Conservation (phyloP, 805 yeast genomes). For the Saccharomyces cerevisiae region DNA sequence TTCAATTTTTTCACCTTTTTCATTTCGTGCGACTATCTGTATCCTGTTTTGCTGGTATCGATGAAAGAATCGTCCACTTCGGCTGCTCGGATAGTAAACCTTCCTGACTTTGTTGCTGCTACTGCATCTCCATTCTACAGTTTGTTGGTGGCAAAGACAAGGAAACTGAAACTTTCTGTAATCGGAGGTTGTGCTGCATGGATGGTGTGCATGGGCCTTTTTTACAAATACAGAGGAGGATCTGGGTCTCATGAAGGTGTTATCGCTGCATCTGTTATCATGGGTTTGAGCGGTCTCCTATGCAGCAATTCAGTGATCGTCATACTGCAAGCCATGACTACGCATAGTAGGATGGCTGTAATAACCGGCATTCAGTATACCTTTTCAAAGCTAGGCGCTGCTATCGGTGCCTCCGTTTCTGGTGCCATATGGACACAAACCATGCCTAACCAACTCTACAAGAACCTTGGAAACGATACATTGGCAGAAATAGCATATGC, state of each 20-base stretch:
- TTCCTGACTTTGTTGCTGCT: conserved; percentile 53
- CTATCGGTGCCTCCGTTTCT: conserved; percentile 47
- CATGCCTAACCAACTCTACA: not conserved
- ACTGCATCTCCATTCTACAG: conserved; percentile 38
- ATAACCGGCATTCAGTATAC: conserved; percentile 15
- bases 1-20: conserved; percentile 47
- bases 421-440: not conserved
- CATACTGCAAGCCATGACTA: not conserved
- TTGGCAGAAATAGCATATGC: conserved; percentile 38
- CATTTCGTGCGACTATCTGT: conserved; percentile 53
- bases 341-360: not conserved
- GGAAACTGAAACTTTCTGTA: conserved; percentile 43
- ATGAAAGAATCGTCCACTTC: conserved; percentile 42
- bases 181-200: conserved; percentile 47
- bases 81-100: conserved; percentile 49
- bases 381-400: conserved; percentile 52
- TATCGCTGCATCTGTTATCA: conserved; percentile 25
- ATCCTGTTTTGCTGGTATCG: conserved; percentile 48
- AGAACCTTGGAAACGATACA: not conserved
- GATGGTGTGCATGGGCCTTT: conserved; percentile 47
- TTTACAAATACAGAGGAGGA: conserved; percentile 45
- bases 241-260: conserved; percentile 44
- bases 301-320: not conserved
- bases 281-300: not conserved
- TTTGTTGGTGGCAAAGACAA: conserved; percentile 24